Base-by-base conservation (phyloP, 2,329 filamentous ascomycete genomes). In the Diaporthe aspalathi region DNA sequence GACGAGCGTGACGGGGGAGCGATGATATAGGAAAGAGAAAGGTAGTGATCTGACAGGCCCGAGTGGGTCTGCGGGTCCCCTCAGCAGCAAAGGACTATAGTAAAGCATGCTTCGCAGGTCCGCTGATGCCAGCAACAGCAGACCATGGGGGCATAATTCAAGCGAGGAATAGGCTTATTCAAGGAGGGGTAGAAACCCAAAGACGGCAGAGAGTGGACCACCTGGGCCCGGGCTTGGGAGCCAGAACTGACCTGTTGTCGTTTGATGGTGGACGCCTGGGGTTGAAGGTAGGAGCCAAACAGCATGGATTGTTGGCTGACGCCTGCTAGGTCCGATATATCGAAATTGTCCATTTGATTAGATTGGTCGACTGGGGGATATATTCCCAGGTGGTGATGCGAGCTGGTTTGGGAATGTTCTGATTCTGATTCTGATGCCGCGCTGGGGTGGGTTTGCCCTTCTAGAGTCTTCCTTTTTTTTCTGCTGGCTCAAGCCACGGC, bases 171-270 rank as follows among this genome's bases (percentile, higher is more conserved):
- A 35, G 40, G 24, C 66, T 60, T 27, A 43, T 29, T 29, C 22
- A 43, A 22, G 38, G 69, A 71, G 47, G 65, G 70, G 53, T 45
- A 71, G 27, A n/a, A 22, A 35, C 32, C 27, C 35, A 24, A 27
- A 62, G 52, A 40, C 54, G 22, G 27, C n/a, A 27, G 20, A 27
- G 20, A 49, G 71, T 68, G 57, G 57, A 40, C 38, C 63, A 27
- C 22, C 7, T 32, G 38, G 57, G 65, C 27, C 43, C 56, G 38
- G 49, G 60, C 45, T 17, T 40, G 43, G 53, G 29, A 67, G 32
- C 45, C 52, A 60, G n/a, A 35, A 68, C 71, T 73, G 68, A 73
- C 71, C 71, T 73, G 71, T 73, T 71, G 71, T 71, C 71, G 68
- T 66, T 73, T 71, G 65, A 68, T 65, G 14, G 47, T 66, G 40